These are phyloP conservation scores for Colletotrichum plurivorum DNA, from an alignment of 2,329 filamentous ascomycete species.

Conservation along the genomic window DNA sequence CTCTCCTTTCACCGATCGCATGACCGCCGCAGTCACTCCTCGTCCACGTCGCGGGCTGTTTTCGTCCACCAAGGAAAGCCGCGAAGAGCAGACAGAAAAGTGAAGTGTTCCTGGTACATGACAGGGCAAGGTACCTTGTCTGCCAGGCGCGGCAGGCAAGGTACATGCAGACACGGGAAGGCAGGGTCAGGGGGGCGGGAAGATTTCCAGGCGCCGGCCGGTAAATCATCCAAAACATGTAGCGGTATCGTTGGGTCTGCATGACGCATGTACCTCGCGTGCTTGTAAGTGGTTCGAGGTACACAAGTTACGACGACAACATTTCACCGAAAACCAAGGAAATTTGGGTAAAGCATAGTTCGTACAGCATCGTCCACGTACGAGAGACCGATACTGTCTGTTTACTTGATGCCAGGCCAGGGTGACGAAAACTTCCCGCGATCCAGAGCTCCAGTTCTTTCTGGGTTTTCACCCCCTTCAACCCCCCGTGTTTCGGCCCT, in stretches of 20 bases:
- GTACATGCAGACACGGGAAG: background rate
- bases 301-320: background rate
- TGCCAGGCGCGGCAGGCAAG: background rate
- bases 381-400: too few relatives aligned
- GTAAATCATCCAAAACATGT: background rate
- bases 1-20: constrained; percentile 17
- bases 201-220: background rate
- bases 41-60: constrained; percentile 37
- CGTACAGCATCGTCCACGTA: background rate
- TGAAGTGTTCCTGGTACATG: background rate
- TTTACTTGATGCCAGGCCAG: background rate
- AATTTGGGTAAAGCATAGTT: background rate
- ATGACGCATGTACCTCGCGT: background rate
- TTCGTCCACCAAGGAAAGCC: constrained; percentile 28
- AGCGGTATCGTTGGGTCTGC: constrained; percentile 1
- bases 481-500: constrained; percentile 32
- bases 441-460: constrained; percentile 34
- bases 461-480: background rate
- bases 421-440: constrained; percentile 26
- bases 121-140: background rate
- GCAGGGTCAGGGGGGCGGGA: background rate
- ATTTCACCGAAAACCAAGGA: background rate
- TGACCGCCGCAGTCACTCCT: constrained; percentile 34
- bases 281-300: background rate
- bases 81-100: background rate